These are phyloP conservation scores for Leccinum aurantiacum DNA, from an alignment of 768 basidiomycete genomes.

Conservation along the genomic window DNA sequence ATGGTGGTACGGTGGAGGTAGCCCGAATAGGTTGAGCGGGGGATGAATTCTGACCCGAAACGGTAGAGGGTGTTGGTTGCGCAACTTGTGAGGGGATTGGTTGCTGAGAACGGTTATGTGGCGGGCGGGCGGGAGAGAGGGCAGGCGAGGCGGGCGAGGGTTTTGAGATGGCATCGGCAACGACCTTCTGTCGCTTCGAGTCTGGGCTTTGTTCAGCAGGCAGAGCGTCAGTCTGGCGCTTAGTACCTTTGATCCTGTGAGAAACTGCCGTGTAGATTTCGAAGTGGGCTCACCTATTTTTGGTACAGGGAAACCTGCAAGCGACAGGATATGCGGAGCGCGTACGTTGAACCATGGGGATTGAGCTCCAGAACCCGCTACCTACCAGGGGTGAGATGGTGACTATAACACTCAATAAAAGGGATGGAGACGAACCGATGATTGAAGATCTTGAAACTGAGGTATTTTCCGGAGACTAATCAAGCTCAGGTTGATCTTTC, in stretches of 20 bases:
- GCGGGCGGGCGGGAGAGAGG: constrained; percentile 22
- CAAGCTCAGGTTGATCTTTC: constrained; percentile 57
- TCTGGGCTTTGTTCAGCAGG: constrained; percentile 42
- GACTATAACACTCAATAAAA: background rate
- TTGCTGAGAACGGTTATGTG: constrained; percentile 24
- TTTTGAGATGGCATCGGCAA: constrained; percentile 17
- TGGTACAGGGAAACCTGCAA: constrained; percentile 48
- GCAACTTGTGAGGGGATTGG: constrained; percentile 20
- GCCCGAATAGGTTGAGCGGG: constrained; percentile 12
- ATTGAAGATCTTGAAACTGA: constrained; percentile 52
- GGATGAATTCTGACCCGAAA: constrained; percentile 7
- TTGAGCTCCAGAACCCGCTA: constrained; percentile 36
- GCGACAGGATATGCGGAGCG: constrained; percentile 43
- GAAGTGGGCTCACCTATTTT: constrained; percentile 30
- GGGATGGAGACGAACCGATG: constrained; percentile 39
- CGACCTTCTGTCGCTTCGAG: constrained; percentile 40
- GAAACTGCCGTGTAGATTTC: constrained; percentile 2
- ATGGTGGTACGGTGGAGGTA: background rate
- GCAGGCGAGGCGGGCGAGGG: constrained; percentile 21
- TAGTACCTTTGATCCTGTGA: constrained; percentile 31
- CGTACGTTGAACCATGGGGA: constrained; percentile 59
- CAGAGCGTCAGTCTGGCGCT: constrained; percentile 44
- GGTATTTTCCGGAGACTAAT: constrained; percentile 48
- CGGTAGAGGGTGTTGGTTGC: constrained; percentile 13
- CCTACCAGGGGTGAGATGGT: constrained; percentile 25